Percentiles rank a stretch among this genome's conserved stretches.
These are phyloP conservation scores for Curvularia eragrostidis DNA, from an alignment of 2,329 filamentous ascomycete genomes.

Conservation along the genomic window DNA sequence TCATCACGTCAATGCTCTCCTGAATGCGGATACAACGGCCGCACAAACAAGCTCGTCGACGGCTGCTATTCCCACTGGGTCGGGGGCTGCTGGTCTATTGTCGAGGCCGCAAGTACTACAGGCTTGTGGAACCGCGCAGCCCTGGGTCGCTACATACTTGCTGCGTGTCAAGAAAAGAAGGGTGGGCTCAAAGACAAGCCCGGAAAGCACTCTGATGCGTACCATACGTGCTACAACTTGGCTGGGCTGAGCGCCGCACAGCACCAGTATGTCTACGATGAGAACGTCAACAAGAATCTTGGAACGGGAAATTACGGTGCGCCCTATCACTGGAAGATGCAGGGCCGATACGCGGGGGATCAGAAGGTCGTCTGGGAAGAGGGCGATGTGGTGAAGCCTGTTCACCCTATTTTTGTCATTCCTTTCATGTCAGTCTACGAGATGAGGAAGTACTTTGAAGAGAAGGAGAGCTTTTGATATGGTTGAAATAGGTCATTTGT, in stretches of 20 bases:
- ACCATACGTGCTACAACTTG: conserved; percentile 92
- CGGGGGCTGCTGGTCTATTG: conserved; percentile 89
- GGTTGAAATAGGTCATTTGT: not conserved
- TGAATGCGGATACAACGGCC: conserved; percentile 90
- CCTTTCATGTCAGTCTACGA: conserved; percentile 72
- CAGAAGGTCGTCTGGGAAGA: conserved; percentile 66
- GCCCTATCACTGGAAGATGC: conserved; percentile 54
- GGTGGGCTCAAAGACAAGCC: conserved; percentile 95
- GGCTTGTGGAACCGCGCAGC: conserved; percentile 80
- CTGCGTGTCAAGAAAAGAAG: conserved; percentile 79
- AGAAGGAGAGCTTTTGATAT: conserved; percentile 54
- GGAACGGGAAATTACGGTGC: conserved; percentile 43
- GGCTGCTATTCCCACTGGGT: conserved; percentile 99
- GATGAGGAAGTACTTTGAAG: conserved; percentile 69
- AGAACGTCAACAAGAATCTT: conserved; percentile 42
- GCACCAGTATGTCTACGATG: conserved; percentile 63
- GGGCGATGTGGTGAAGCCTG: conserved; percentile 70
- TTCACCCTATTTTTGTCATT: conserved; percentile 87
- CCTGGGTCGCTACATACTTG: conserved; percentile 85
- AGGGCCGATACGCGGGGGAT: conserved; percentile 58
- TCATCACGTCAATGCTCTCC: conserved; percentile 87
- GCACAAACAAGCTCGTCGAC: conserved; percentile 97
- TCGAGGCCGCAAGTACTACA: conserved; percentile 73
- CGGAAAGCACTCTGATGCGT: conserved; percentile 83
- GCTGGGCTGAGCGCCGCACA: conserved; percentile 84